phyloP scores from a whole-genome alignment of 2,329 filamentous ascomycete genomes.

The Fusarium sp. region DNA sequence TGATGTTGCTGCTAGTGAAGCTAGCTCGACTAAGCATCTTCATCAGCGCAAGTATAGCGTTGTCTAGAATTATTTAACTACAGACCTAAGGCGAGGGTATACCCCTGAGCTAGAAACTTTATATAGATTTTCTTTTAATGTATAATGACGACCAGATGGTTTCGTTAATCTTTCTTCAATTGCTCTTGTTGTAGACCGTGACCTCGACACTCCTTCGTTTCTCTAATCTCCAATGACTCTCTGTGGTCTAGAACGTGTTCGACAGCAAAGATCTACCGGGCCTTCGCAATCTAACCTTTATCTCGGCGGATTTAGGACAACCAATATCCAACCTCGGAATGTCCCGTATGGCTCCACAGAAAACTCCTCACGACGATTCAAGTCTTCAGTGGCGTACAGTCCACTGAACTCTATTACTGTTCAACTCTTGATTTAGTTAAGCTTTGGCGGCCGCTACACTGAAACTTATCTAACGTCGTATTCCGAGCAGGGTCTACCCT shows the following conservation, averaged over 20 bases:
- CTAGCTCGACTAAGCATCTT: slow-evolving; percentile 41
- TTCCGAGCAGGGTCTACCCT: not conserved
- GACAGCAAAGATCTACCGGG: not conserved
- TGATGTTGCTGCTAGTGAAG: slow-evolving; percentile 41
- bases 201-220: no score
- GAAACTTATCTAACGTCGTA: not conserved
- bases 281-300: not conserved
- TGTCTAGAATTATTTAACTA: not conserved
- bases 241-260: no score
- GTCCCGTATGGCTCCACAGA: not conserved
- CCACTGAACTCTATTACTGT: not conserved
- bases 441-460: not conserved
- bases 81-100: not conserved
- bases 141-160: slow-evolving; percentile 9
- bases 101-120: not conserved
- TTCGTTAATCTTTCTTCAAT: not conserved
- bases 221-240: no score
- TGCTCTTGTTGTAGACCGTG: no score
- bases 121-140: slow-evolving; percentile 27
- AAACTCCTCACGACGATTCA: not conserved
- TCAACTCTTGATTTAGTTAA: not conserved
- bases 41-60: slow-evolving; percentile 27
- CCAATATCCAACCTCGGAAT: not conserved
- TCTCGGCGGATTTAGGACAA: not conserved
- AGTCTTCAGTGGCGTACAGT: not conserved